Base-by-base conservation (phyloP, 2,329 filamentous ascomycete genomes). In the Xylaria hypoxylon region DNA sequence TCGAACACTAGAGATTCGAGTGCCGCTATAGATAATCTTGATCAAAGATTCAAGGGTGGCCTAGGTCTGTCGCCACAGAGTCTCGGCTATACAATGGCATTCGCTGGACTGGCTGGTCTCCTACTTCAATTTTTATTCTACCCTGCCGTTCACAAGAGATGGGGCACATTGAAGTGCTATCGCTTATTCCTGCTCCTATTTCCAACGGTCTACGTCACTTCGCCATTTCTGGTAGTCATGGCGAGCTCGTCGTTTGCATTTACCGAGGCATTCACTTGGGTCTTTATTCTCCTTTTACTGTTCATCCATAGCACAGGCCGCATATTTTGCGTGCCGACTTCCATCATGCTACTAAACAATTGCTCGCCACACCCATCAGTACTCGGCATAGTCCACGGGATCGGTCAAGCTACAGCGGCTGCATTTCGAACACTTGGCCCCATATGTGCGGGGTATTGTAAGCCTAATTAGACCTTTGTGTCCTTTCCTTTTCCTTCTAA, bases 381-480 rank as follows among this genome's bases (percentile, higher is more conserved):
- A 2, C 50, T 52, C 3, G 50, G 50, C 15, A 35, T 52, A 17
- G 50, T 52, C 28, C 50, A 52, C 28, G 50, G 50, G 2, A 52
- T 52, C 10, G 50, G 50, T 24, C 50, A 52, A 38, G 50, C 50
- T 24, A 52, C n/a, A 38, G 50, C 50, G 7, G 50, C 50, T 35
- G 50, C 31, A 38, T 52, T 52, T 35, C 50, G 50, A 52, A 52
- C 50, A 5, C 50, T 52, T 13, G 50, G 50, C 10, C 50, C 50
- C n/a, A 17, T 52, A 24, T 52, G 31, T 35, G 31, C 50, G 28
- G 50, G 50, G 22, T 52, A 52, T 35, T 35, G 50, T 52, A 52
- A 22, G 50, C 31, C 3, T 22, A 4, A 1, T 8, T 17, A 6
- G 7, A 4, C 11, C 31, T 33, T 10, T 33, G 7, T 10, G 7